Percentiles rank a stretch among this genome's conserved stretches.
phyloP scores from a whole-genome alignment of 2,329 filamentous ascomycete species.

The Colletotrichum horii region DNA sequence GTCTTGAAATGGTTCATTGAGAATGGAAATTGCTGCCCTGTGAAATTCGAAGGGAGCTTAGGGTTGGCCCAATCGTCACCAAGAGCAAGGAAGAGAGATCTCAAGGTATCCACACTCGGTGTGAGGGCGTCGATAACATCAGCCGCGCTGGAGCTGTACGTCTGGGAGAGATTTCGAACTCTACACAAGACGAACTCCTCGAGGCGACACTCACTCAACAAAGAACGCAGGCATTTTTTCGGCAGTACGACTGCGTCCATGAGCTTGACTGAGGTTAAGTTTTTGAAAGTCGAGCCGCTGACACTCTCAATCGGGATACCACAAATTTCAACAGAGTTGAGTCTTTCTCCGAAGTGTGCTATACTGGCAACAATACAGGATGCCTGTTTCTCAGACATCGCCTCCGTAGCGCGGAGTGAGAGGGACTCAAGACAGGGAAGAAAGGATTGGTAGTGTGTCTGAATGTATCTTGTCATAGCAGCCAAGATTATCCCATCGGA shows the following conservation, averaged over 20 bases:
- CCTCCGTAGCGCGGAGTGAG: no score
- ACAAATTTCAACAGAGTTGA: neutral
- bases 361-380: neutral
- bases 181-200: neutral
- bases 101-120: neutral
- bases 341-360: neutral
- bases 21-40: neutral
- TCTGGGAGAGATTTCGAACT: neutral
- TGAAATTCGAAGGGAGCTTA: neutral
- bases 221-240: neutral
- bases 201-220: neutral
- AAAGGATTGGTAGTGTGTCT: neutral
- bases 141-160: neutral
- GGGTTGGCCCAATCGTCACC: neutral
- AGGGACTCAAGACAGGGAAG: neutral
- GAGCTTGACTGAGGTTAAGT: neutral
- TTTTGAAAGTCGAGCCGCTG: neutral
- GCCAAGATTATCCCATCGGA: rapidly evolving
- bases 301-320: neutral
- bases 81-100: neutral
- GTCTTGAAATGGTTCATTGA: neutral
- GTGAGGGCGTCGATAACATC: neutral
- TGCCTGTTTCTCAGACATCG: rapidly evolving
- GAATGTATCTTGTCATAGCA: rapidly evolving
- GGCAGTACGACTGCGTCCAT: neutral